These are phyloP conservation scores for Candida andamanensis DNA, from an alignment of 805 yeast genomes.

Conservation along the genomic window DNA sequence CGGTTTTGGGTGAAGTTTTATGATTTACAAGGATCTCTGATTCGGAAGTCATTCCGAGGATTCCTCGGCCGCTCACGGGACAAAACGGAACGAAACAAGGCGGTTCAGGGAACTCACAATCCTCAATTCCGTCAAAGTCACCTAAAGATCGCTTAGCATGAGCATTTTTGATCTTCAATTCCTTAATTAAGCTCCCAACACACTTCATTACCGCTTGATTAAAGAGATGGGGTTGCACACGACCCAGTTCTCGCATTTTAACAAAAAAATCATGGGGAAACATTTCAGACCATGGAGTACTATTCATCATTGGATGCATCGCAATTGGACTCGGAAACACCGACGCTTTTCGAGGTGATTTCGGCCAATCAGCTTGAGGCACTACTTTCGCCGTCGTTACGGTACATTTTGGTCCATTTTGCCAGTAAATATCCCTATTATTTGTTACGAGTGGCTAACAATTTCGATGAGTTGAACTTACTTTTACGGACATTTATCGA, in stretches of 20 bases:
- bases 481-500: conserved; percentile 61
- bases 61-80: no score
- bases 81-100: no score
- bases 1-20: no score
- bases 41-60: no score
- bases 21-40: no score
- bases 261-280: no score
- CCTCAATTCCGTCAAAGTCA: no score
- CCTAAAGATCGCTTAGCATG: no score
- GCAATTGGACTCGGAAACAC: conserved; percentile 66
- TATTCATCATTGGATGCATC: conserved; percentile 76
- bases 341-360: conserved; percentile 83
- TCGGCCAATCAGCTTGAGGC: conserved; percentile 76
- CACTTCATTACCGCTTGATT: not conserved
- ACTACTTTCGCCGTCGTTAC: conserved; percentile 73
- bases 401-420: conserved; percentile 76
- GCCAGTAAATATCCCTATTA: conserved; percentile 73
- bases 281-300: conserved; percentile 79
- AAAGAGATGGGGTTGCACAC: not conserved
- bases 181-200: no score
- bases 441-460: conserved; percentile 54
- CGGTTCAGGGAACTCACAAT: no score
- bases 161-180: no score
- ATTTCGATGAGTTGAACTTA: conserved; percentile 73
- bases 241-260: not conserved